phyloP scores from a whole-genome alignment of 306 rosid genomes.

The Fagus crenata region DNA sequence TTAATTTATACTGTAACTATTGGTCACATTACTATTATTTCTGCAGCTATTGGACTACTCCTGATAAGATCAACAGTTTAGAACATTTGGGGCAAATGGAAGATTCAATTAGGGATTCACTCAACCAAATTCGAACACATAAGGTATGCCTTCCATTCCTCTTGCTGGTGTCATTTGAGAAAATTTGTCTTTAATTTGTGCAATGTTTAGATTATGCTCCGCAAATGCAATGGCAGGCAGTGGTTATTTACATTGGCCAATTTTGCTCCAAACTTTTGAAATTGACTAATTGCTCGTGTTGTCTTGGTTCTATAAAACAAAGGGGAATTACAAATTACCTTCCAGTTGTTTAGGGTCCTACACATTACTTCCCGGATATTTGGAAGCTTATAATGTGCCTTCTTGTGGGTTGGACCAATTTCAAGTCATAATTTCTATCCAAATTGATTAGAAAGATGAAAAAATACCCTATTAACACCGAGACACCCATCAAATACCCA shows the following conservation, averaged over 20 bases:
- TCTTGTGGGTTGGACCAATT: too few species aligned
- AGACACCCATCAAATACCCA: too few species aligned
- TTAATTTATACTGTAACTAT: background rate
- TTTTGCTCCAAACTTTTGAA: constrained; percentile 18
- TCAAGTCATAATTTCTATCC: too few species aligned
- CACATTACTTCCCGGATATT: too few species aligned
- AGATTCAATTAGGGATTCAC: constrained; percentile 70
- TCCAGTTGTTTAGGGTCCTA: too few species aligned
- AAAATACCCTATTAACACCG: too few species aligned
- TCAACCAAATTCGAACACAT: constrained; percentile 56
- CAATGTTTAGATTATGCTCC: background rate
- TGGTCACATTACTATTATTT: constrained; percentile 24
- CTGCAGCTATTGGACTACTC: constrained; percentile 63
- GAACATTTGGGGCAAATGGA: constrained; percentile 78
- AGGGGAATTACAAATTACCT: too few species aligned
- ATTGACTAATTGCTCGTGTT: background rate
- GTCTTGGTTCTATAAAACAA: background rate
- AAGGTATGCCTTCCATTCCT: constrained; percentile 51
- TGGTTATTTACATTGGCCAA: background rate
- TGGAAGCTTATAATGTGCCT: too few species aligned
- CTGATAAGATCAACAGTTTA: constrained; percentile 60
- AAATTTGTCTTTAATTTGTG: background rate
- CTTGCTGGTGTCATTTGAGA: background rate
- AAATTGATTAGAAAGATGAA: too few species aligned
- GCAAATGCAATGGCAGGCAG: constrained; percentile 2